Base-by-base conservation (phyloP, 225 moss, liverwort and hornwort species). In the Pseudisothecium myosuroides region DNA sequence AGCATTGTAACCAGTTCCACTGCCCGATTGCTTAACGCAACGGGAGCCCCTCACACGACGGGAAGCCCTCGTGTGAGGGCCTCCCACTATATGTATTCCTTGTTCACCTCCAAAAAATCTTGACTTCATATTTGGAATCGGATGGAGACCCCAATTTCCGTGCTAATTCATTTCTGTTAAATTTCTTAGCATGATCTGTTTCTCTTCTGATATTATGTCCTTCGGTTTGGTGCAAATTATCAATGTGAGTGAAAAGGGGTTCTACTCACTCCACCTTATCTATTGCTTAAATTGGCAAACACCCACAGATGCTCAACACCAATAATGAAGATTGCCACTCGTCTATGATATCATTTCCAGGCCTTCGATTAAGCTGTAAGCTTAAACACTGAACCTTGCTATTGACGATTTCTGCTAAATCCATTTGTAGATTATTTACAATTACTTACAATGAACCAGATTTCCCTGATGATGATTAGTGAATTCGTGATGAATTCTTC, bases 91-190 rank as follows among this genome's bases (percentile, higher is more conserved):
- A n/a, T n/a, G n/a, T 6, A 17, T 28, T 45, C 9, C 6, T 16
- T 72, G 1, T 5, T 43, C 10, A 43, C 16, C 16, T 9, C 26
- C 1, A 17, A 74, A 17, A 45, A 5, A 14, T 15, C 9, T 15
- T 9, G 72, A 28, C 1, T 28, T 45, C 10, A 28, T 45, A 73
- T 43, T 17, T 10, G 29, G 6, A 73, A 73, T 29, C 0, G 0
- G 10, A 45, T 0, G 0, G 1, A 43, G 28, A 10, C 10, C 17
- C 29, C 17, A 73, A 73, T 73, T 28, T 9, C 28, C 6, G 0
- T 27, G 3, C 6, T 72, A 43, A 28, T 43, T 72, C 5, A 10
- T 29, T 47, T 17, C 0, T 17, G 10, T 31, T 31, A 2, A 18
- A 29, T 18, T 11, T 47, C 18, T 31, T 0, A 11, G 11, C 11